Conservation (phyloP, 805 yeast genomes). For the Yarrowia keelungensis region DNA sequence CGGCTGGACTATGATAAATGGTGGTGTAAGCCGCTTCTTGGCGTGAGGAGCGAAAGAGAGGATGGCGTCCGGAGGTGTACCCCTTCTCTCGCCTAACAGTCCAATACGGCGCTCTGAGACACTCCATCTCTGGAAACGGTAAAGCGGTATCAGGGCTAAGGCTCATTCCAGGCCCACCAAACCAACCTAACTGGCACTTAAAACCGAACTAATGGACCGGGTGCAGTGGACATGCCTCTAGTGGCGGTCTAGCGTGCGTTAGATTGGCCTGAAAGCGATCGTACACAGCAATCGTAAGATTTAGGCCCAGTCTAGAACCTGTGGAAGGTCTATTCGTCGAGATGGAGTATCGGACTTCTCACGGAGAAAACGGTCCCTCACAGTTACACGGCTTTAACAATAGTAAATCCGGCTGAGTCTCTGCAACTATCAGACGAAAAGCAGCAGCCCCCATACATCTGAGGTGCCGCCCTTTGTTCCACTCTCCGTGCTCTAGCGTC, state of each 20-base stretch:
- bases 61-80: too few relatives aligned
- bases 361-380: neutral
- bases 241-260: neutral
- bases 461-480: slow-evolving; percentile 6
- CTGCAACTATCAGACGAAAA: neutral
- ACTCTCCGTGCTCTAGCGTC: neutral
- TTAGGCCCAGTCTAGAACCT: too few relatives aligned
- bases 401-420: too few relatives aligned
- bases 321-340: too few relatives aligned
- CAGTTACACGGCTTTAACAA: neutral
- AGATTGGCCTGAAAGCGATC: too few relatives aligned
- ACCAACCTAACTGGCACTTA: neutral
- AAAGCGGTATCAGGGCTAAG: too few relatives aligned
- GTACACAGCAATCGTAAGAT: too few relatives aligned
- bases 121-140: neutral
- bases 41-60: neutral
- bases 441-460: neutral
- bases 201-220: slow-evolving; percentile 16
- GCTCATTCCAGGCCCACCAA: neutral
- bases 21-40: neutral
- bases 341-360: too few relatives aligned
- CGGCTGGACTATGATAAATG: neutral
- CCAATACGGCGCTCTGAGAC: slow-evolving; percentile 9
- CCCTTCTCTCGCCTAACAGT: neutral
- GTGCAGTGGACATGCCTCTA: slow-evolving; percentile 14